Evolutionary conservation across 192 early-diverging fungal genomes (phyloP), one percentile per base, ranked within the genome.

Genomic region (Coemansia sp.): DNA sequence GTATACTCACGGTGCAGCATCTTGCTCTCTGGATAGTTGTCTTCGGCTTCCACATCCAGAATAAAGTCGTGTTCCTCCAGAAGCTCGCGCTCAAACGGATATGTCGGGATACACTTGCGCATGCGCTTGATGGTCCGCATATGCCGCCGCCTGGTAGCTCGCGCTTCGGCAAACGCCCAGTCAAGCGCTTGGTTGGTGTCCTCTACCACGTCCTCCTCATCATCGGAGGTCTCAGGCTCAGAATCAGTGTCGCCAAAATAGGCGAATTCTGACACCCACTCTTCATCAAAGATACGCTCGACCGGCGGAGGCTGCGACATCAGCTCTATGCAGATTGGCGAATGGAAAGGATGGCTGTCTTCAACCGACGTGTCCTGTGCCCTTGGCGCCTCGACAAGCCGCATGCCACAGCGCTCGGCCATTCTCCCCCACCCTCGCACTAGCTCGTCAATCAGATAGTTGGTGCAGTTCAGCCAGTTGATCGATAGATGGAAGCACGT

Each of bases 391-490:
- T 98, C 93, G 0, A 99, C 90, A 51, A 99, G 67, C 33, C 92
- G 90, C 25, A 98, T 83, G 8, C 95, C 94, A 65, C 89, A 93
- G 48, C 89, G 89, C 66, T 96, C 93, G 2, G 94, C 94, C 30
- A 85, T 83, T 7, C 92, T 71, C 40, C 83, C 67, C 97, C 97
- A 99, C 5, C 77, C 75, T 40, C 83, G 84, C 28, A 98, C 81
- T 56, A 95, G 71, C 49, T 97, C 95, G 62, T 97, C 92, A 14
- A 99, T 88, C 38, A 94, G 70, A 38, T 90, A 74, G 10, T 93
- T 91, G 2, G 94, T 96, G 75, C 96, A 99, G 45, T 92, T 93
- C 17, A 98, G 77, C 97, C 97, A 99, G 80, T 96, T 89, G 18
- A 99, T 68, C 67, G 95, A 92, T 56, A 98, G 88, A 64, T 97